phyloP scores from a whole-genome alignment of 1,284 basidiomycete species.

The Austropuccinia psidii region DNA sequence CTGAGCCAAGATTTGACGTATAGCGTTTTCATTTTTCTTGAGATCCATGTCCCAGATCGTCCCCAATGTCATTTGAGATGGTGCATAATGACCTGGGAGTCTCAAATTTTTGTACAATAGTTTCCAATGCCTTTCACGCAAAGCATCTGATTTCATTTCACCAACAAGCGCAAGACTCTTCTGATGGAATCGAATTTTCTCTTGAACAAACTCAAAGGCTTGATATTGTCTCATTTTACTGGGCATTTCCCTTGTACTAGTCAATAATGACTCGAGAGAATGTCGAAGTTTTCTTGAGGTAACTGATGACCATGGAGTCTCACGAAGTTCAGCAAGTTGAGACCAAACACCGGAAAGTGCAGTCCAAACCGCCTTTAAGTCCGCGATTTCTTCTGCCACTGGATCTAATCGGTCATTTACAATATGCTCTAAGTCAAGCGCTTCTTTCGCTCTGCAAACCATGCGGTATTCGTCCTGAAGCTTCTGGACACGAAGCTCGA shows the following conservation, averaged over 20 bases:
- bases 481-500: slow-evolving; percentile 78
- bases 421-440: slow-evolving; percentile 82
- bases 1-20: slow-evolving; percentile 91
- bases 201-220: slow-evolving; percentile 96
- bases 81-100: slow-evolving; percentile 46
- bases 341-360: slow-evolving; percentile 95
- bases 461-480: slow-evolving; percentile 90
- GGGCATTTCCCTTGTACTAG: slow-evolving; percentile 95
- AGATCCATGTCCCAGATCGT: slow-evolving; percentile 96
- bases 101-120: slow-evolving; percentile 87
- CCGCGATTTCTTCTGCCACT: slow-evolving; percentile 86
- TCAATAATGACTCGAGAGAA: slow-evolving; percentile 77
- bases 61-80: slow-evolving; percentile 77
- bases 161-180: slow-evolving; percentile 82
- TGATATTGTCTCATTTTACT: slow-evolving; percentile 98
- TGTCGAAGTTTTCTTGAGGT: slow-evolving; percentile 87
- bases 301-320: slow-evolving; percentile 82
- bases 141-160: slow-evolving; percentile 91
- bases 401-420: slow-evolving; percentile 86
- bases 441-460: slow-evolving; percentile 90
- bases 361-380: slow-evolving; percentile 97
- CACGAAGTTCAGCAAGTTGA: slow-evolving; percentile 79
- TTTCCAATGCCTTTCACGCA: slow-evolving; percentile 98
- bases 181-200: slow-evolving; percentile 71
- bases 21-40: slow-evolving; percentile 78